Base-by-base conservation (phyloP, 139 green algal genomes). In the Picochlorum sp. region DNA sequence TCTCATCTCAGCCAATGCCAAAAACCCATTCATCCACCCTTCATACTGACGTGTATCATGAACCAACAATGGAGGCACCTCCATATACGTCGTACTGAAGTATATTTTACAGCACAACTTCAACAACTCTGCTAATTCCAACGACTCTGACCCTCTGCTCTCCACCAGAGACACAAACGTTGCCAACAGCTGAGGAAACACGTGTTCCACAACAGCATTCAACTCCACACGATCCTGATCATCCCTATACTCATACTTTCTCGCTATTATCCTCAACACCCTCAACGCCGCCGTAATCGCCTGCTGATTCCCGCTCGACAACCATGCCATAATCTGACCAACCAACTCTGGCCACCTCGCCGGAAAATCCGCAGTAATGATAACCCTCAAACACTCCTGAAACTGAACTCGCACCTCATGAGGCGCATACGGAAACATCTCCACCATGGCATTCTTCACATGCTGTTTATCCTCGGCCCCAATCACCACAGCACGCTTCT, bases 171-270 rank as follows among this genome's bases (percentile, higher is more conserved):
- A 59, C 78, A 83, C 70, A 72, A 38, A 51, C 14, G 23, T 38
- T 49, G 8, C 23, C 37, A 9, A 38, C 9, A 44, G 18, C 16
- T 21, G 14, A 66, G 64, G 34, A 37, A 58, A 5, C 60, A 80
- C 81, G 68, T 86, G 74, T 16, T 76, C 52, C 2, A 95, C 69
- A 9, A 90, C 49, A 6, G 20, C 45, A 4, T 72, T 62, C 45
- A 91, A 66, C 2, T 70, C 72, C 5, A 20, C 68, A 3, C 83
- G 41, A 26, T 95, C 88, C 45, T 83, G 76, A 4, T 92, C 86
- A 47, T 95, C 82, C 45, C 82, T 80, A 77, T 97, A 98, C 79
- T 98, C 93, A 64, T 96, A 98, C 80, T 97, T 98, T 56, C 93
- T 83, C 5, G 84, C 67, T 41, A 98, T 69, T 37, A 94, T 73